Base-by-base conservation (phyloP, 148 eudicot species). In the Tetragonia tetragonoides region DNA sequence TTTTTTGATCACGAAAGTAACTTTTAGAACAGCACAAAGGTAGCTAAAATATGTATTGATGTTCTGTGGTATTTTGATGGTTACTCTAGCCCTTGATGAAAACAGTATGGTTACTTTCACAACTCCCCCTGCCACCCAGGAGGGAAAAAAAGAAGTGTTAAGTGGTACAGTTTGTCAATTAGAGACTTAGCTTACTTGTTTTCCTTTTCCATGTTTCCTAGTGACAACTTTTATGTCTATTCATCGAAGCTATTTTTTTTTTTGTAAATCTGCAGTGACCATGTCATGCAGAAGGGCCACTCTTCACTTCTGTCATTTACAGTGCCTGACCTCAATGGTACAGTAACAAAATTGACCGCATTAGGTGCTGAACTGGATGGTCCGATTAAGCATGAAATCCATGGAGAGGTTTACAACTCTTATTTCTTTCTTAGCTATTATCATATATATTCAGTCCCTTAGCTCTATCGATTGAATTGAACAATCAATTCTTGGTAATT, bases 281-380 rank as follows among this genome's bases (percentile, higher is more conserved):
- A 70, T 83, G 72, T 72, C 28, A 67, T 75, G 75, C 91, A 90
- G 76, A 88, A 90, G 77, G 92, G 83, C 39, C 84, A 87, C 81
- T 90, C 97, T 24, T 89, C 97, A 56, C 84, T 92, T 78, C 77
- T 92, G 82, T 94, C 98, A 46, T 94, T 94, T 61, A 88, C 95
- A 5, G 97, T 94, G 66, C 80, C 90, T 5, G 93, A 92, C 84
- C 89, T 94, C 46, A 87, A 88, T 75, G 83, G 28, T 62, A 84
- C 95, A 0, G 93, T 92, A 77, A 78, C 91, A 34, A 94, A 94
- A 68, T 78, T 92, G 75, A 86, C 87, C 87, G 86, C 87, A 63
- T 87, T 94, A 84, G 95, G 98, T 40, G 98, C 93, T 21, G 92
- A 89, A 80, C 76, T 94, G 72, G 98, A 92, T 82, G 98, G 97